phyloP scores from a whole-genome alignment of 176 grass and related monocot genomes.

The Eragrostis curvula region DNA sequence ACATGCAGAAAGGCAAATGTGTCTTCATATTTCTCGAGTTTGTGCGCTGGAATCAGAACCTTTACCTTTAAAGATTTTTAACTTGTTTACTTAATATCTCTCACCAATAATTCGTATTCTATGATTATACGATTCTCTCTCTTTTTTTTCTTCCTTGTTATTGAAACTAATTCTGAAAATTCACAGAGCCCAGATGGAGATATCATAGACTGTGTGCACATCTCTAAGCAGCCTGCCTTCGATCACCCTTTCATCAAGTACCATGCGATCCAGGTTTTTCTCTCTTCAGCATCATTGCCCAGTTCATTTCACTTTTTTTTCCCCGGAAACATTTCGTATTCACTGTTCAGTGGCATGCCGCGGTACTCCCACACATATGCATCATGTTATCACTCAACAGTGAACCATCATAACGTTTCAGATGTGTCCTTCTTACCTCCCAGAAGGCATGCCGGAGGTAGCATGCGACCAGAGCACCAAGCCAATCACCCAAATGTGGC shows the following conservation, averaged over 20 bases:
- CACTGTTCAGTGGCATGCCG: neutral
- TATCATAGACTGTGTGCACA: constrained; percentile 69
- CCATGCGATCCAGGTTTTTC: constrained; percentile 62
- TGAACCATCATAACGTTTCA: constrained; percentile 30
- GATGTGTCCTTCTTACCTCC: constrained; percentile 67
- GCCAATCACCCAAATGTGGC: constrained; percentile 58
- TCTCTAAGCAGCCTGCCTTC: constrained; percentile 73
- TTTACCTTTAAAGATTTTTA: neutral
- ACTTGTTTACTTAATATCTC: too few relatives aligned
- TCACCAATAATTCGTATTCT: too few relatives aligned
- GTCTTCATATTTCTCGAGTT: neutral
- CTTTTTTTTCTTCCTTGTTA: too few relatives aligned
- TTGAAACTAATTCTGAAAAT: too few relatives aligned
- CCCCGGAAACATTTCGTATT: too few relatives aligned
- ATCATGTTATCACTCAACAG: constrained; percentile 23
- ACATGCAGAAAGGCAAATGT: too few relatives aligned
- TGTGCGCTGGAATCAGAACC: neutral
- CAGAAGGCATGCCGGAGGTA: constrained; percentile 58
- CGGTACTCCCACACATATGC: neutral
- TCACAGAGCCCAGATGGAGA: constrained; percentile 72
- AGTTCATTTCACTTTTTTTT: constrained; percentile 7
- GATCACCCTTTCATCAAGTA: constrained; percentile 76
- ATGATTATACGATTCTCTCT: neutral
- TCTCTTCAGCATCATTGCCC: constrained; percentile 16
- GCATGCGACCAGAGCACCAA: constrained; percentile 39